Percentiles rank a stretch among this genome's conserved stretches.
These are phyloP conservation scores for Cymbomonas tetramitiformis DNA, from an alignment of 139 green algal species.

Conservation along the genomic window DNA sequence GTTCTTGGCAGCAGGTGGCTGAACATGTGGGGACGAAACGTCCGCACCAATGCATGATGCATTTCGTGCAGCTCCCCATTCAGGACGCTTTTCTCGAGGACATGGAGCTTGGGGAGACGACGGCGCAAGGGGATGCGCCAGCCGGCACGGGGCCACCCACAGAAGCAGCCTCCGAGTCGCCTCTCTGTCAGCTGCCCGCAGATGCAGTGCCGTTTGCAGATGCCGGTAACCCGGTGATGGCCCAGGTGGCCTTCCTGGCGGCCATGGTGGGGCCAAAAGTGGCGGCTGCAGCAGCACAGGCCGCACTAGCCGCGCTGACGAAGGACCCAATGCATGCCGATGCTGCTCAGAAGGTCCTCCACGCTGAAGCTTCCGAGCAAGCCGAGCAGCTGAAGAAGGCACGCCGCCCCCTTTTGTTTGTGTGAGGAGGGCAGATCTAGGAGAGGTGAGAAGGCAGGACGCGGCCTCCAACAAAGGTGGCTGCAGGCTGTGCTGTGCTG, in stretches of 20 bases:
- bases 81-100: constrained; percentile 69
- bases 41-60: constrained; percentile 61
- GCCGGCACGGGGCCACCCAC: background rate
- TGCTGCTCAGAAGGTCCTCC: too few relatives aligned
- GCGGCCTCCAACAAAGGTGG: too few relatives aligned
- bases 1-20: constrained; percentile 59
- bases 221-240: constrained; percentile 63
- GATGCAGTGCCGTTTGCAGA: constrained; percentile 73
- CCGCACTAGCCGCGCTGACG: constrained; percentile 65
- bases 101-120: constrained; percentile 24
- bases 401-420: too few relatives aligned
- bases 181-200: too few relatives aligned
- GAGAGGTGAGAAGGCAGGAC: too few relatives aligned
- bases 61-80: constrained; percentile 77
- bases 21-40: constrained; percentile 69
- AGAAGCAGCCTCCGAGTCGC: background rate
- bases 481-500: too few relatives aligned
- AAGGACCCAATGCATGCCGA: too few relatives aligned
- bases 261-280: constrained; percentile 59
- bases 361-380: too few relatives aligned
- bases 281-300: constrained; percentile 60
- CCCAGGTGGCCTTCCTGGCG: constrained; percentile 57
- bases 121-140: background rate
- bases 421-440: too few relatives aligned
- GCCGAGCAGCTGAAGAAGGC: too few relatives aligned